phyloP scores from a whole-genome alignment of 2,329 filamentous ascomycete species.

The Sclerotinia trifoliorum region DNA sequence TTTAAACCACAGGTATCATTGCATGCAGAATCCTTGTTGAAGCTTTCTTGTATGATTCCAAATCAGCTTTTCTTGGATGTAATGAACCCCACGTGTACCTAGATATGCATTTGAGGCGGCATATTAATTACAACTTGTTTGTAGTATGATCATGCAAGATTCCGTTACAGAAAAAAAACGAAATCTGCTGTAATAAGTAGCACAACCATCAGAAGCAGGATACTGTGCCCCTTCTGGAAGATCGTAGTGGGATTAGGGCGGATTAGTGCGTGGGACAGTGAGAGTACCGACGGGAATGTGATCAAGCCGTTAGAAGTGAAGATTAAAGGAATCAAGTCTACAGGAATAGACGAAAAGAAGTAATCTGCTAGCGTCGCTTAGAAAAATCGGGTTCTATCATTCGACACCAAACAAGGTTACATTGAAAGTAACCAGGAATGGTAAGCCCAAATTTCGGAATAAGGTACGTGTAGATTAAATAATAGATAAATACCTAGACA shows the following conservation, averaged over 20 bases:
- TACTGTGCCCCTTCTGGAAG: slow-evolving; percentile 15
- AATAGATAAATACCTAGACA: not conserved
- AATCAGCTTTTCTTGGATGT: slow-evolving; percentile 14
- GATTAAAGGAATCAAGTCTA: slow-evolving; percentile 7
- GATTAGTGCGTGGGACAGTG: slow-evolving; percentile 7
- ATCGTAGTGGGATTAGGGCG: not conserved
- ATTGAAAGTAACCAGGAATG: not conserved
- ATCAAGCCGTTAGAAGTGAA: slow-evolving; percentile 21
- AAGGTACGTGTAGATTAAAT: slow-evolving; percentile 16
- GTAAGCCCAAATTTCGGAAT: slow-evolving; percentile 17
- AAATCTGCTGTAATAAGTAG: slow-evolving; percentile 12
- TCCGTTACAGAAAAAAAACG: slow-evolving; percentile 19
- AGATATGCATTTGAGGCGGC: slow-evolving; percentile 17
- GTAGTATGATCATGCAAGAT: slow-evolving; percentile 22
- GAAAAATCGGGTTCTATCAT: slow-evolving; percentile 2
- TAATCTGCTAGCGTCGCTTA: slow-evolving; percentile 9
- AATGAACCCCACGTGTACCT: slow-evolving; percentile 17
- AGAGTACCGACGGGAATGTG: slow-evolving; percentile 15
- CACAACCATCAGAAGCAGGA: slow-evolving; percentile 8
- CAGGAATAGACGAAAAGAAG: slow-evolving; percentile 17
- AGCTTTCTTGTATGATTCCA: slow-evolving; percentile 19
- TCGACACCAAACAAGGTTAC: slow-evolving; percentile 13
- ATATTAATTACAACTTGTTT: slow-evolving; percentile 21
- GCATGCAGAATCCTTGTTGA: slow-evolving; percentile 13
- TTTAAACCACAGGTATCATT: slow-evolving; percentile 10